Evolutionary conservation across 257 asterid species (phyloP).

Genomic region (Primulina eburnea): DNA sequence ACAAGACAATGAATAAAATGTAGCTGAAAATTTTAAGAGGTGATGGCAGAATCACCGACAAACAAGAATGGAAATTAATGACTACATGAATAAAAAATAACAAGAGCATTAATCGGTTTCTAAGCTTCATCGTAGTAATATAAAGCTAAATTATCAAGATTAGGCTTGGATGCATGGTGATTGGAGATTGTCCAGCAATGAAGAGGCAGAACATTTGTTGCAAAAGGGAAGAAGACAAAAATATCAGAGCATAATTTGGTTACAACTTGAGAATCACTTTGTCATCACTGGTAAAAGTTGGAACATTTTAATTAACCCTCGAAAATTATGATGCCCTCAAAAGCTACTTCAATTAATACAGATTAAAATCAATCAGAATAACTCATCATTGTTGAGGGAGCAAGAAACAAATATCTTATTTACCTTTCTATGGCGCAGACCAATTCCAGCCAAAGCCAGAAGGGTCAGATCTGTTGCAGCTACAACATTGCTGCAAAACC

Average conservation of each 20-base stretch:
- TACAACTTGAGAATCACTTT: conserved; percentile 9
- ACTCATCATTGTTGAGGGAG: conserved; percentile 21
- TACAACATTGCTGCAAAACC: conserved; percentile 80
- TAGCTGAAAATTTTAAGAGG: neutral
- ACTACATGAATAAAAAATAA: neutral
- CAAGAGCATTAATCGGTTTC: too few relatives aligned
- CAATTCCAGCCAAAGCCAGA: conserved; percentile 95
- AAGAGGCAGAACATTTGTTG: conserved; percentile 18
- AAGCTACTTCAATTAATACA: conserved; percentile 18
- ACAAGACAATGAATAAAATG: conserved; percentile 2
- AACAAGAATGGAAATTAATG: neutral
- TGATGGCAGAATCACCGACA: conserved; percentile 12
- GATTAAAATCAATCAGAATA: conserved; percentile 10
- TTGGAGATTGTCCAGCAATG: conserved; percentile 14
- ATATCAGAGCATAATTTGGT: conserved; percentile 6
- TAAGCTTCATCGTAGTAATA: conserved; percentile 7
- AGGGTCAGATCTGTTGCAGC: conserved; percentile 97
- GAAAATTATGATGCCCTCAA: neutral
- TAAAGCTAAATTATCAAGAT: conserved; percentile 7
- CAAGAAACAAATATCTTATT: conserved; percentile 26
- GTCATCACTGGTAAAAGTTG: neutral
- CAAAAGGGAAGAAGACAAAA: neutral
- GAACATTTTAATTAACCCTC: neutral
- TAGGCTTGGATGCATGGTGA: conserved; percentile 15
- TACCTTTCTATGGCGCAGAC: conserved; percentile 81